Conservation (phyloP, 2,329 filamentous ascomycete genomes). For the Talaromyces amestolkiae region DNA sequence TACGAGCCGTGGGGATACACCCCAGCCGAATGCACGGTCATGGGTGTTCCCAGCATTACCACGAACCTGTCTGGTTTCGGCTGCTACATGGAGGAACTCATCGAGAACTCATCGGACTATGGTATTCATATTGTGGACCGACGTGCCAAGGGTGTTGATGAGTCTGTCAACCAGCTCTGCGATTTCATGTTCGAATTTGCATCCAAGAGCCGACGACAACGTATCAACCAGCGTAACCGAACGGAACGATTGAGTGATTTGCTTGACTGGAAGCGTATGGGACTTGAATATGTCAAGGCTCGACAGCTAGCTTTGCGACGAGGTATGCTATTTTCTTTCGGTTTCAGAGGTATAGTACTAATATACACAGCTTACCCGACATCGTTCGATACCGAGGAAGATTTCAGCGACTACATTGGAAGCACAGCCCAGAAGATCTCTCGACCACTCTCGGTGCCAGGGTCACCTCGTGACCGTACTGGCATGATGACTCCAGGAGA, state of each 20-base stretch:
- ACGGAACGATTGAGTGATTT: conserved; percentile 93
- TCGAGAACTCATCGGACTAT: conserved; percentile 96
- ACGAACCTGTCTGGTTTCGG: conserved; percentile 97
- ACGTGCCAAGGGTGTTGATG: conserved; percentile 90
- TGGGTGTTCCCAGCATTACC: conserved; percentile 97
- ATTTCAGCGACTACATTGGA: conserved; percentile 86
- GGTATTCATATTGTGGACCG: conserved; percentile 99
- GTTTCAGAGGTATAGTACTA: conserved; percentile 19
- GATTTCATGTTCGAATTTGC: conserved; percentile 93
- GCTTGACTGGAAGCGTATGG: conserved; percentile 99
- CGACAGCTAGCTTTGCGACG: conserved; percentile 85
- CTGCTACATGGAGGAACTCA: conserved; percentile 99
- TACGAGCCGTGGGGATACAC: conserved; percentile 99
- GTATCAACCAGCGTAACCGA: conserved; percentile 97
- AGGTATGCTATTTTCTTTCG: conserved; percentile 32
- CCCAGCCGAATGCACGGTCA: conserved; percentile 95
- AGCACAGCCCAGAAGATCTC: conserved; percentile 94
- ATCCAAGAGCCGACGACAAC: conserved; percentile 87
- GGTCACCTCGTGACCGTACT: conserved; percentile 81
- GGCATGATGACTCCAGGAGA: conserved; percentile 99
- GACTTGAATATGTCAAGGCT: conserved; percentile 98
- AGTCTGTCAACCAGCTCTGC: conserved; percentile 92
- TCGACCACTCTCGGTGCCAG: conserved; percentile 87
- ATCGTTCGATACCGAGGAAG: conserved; percentile 73
- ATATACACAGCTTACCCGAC: conserved; percentile 68